Base-by-base conservation (phyloP, 305 asterid species). In the Fraxinus ornus region DNA sequence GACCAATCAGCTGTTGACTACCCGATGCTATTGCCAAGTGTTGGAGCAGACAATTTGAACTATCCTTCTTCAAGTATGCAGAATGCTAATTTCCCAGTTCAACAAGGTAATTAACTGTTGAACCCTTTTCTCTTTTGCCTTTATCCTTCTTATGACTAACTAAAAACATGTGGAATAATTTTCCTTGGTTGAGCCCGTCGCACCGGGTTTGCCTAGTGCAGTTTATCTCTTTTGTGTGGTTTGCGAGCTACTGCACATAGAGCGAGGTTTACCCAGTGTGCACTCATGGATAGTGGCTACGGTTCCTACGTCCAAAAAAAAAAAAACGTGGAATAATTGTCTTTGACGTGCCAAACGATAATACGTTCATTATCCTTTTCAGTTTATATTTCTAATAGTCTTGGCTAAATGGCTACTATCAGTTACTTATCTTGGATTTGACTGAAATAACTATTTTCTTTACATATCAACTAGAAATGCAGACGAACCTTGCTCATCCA, bases 381-480 rank as follows among this genome's bases (percentile, higher is more conserved):
- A 52, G 4, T 52, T 52, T 52, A 13, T 13, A 52, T n/a, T 52
- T 52, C 19, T 1, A 17, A 17, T 79, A 13, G 17, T 79, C 77
- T 70, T 37, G 36, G 78, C 68, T 30, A 13, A 39, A 39, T 39
- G 47, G 47, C 47, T 39, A 39, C 17, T 36, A 41, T 13, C 66
- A 44, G 24, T 15, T 2, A 79, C 22, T 84, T 77, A 32, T 77
- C 32, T 70, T 28, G 80, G 19, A 71, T 76, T 32, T 78, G 75
- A 60, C 52, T 30, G 35, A 21, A 70, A 73, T 39, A 60, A 37
- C 44, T 1, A 74, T 76, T 78, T 15, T 76, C 47, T 78, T 49
- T 75, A 57, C 92, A 91, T 92, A 79, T 89, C 89, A 87, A 73
- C 62, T 22, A 57, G 93, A 79, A 81, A 78, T 86, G 74, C 92